Evolutionary conservation across 1,284 basidiomycete genomes (phyloP).

Genomic region (Leccinum subrobustum): DNA sequence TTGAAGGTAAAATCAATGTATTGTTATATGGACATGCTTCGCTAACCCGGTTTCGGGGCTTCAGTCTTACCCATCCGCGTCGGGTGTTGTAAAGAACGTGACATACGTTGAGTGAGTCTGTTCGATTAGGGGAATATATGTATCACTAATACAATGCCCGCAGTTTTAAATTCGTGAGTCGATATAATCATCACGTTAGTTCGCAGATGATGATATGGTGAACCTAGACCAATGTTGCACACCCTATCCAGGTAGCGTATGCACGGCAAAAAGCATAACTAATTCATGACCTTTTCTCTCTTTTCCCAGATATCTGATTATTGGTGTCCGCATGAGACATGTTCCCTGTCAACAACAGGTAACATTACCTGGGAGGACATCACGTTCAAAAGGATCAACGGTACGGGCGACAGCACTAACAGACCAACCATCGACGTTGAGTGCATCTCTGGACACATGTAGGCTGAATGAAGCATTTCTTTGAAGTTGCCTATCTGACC

Average conservation of each 20-base stretch:
- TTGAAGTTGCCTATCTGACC: not conserved
- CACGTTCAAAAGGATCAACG: constrained; percentile 9
- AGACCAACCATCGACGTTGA: constrained; percentile 5
- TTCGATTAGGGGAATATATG: not conserved
- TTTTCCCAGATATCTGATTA: constrained; percentile 1
- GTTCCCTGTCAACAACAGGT: not conserved
- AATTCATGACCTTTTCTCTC: not conserved
- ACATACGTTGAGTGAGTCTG: constrained; percentile 18
- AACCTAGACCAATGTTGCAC: constrained; percentile 2
- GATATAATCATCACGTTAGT: not conserved
- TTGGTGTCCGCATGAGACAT: constrained; percentile 11
- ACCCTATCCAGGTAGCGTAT: constrained; percentile 16
- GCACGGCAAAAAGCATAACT: not conserved
- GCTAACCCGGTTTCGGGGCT: not conserved
- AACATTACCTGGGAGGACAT: constrained; percentile 10
- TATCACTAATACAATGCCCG: not conserved
- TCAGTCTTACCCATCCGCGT: constrained; percentile 11
- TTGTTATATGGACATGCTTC: not conserved
- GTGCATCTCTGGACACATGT: not conserved
- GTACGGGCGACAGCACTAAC: constrained; percentile 6
- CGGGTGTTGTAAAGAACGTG: constrained; percentile 12
- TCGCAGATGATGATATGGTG: constrained; percentile 1
- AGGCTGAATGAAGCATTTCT: not conserved
- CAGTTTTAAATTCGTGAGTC: constrained; percentile 17
- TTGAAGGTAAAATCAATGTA: constrained; percentile 8